phyloP scores from a whole-genome alignment of 495 filamentous ascomycete species.

The Penicillium ochrochloron region DNA sequence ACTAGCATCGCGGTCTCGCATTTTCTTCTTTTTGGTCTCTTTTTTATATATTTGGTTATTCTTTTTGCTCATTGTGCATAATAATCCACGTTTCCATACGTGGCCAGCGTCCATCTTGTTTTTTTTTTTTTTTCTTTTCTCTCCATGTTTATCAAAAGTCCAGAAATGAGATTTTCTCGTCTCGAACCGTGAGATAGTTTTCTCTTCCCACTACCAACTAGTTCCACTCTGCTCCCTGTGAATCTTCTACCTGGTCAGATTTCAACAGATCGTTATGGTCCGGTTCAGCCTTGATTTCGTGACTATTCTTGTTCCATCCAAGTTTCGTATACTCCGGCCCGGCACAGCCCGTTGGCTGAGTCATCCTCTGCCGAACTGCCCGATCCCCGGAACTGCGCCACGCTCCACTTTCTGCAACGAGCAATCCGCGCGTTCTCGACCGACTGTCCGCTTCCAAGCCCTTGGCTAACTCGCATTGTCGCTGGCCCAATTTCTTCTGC shows the following conservation, averaged over 20 bases:
- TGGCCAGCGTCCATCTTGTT: conserved; percentile 28
- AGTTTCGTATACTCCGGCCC: not conserved
- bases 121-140: conserved; percentile 10
- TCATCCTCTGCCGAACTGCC: conserved; percentile 3
- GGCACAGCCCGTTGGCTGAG: conserved; percentile 5
- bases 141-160: conserved; percentile 23
- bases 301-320: not conserved
- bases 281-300: not conserved
- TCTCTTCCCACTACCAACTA: not conserved
- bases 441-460: conserved; percentile 7
- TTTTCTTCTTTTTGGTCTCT: conserved; percentile 13
- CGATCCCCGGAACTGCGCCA: conserved; percentile 26
- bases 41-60: conserved; percentile 14
- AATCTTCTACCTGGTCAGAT: not conserved
- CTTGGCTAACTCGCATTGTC: conserved; percentile 3
- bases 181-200: conserved; percentile 5
- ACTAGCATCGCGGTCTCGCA: conserved; percentile 29
- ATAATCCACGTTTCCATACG: conserved; percentile 26
- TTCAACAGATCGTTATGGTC: not conserved
- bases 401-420: conserved; percentile 22
- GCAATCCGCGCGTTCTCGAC: conserved; percentile 25
- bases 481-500: not conserved
- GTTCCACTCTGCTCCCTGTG: not conserved
- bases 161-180: conserved; percentile 13
- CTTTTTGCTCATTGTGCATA: conserved; percentile 23